Percentiles rank a stretch among this genome's conserved stretches.
Conservation (phyloP, 257 asterid genomes). For the Solanum appendiculatum region DNA sequence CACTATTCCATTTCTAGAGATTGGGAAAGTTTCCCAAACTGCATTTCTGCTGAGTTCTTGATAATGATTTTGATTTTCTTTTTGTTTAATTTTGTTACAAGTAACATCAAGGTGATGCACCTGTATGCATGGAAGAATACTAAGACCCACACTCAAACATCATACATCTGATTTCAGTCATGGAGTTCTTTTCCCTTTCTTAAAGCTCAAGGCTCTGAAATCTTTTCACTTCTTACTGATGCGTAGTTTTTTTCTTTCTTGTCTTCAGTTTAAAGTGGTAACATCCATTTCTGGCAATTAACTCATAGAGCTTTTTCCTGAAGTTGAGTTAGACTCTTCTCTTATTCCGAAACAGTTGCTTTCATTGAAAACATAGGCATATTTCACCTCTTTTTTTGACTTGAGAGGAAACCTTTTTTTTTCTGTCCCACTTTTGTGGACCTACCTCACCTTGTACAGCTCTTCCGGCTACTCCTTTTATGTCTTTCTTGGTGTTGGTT, state of each 20-base stretch:
- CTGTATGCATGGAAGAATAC: neutral
- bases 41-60: neutral
- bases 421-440: neutral
- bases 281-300: neutral
- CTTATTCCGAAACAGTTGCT: neutral
- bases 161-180: neutral
- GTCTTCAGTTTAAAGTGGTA: neutral
- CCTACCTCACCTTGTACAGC: neutral
- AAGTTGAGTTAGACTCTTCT: neutral
- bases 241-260: neutral
- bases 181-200: neutral
- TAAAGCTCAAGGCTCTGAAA: neutral
- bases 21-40: neutral
- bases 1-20: neutral
- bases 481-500: neutral
- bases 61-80: neutral
- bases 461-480: neutral
- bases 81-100: neutral
- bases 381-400: neutral
- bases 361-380: neutral
- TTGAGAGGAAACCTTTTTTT: neutral
- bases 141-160: neutral
- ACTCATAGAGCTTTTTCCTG: neutral
- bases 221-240: neutral
- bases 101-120: neutral